Evolutionary conservation across 2,329 filamentous ascomycete species (phyloP), one percentile per base, ranked within the genome.

Genomic region (Fusarium aywerte): DNA sequence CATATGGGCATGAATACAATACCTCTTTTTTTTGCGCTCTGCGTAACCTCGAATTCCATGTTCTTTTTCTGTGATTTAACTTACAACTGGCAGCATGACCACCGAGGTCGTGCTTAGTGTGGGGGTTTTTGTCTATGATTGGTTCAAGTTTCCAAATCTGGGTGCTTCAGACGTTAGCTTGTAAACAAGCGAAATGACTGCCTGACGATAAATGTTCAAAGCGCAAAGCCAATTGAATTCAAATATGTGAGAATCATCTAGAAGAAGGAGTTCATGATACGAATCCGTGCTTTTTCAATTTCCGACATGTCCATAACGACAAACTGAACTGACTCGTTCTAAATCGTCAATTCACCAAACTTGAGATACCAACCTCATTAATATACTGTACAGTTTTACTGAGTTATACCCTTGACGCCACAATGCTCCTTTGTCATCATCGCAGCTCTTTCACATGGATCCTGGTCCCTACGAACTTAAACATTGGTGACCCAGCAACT

Each of bases 1-100:
- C 45, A 61, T 51, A 48, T 56, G 69, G 51, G 69, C 69, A 69
- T 60, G 58, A 73, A 73, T 73, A 73, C 64, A 72, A 69, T 64
- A 71, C 65, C 67, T 62, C 65, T 65, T 67, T 67, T 69, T 63
- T 39, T 51, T 52, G 60, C 69, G 47, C 58, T 58, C 43, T 53
- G 62, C 47, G 39, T 67, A 51, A 50, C 47, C 64, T 65, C 10
- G 25, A 27, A 48, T 25, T 25, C n/a, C 32, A 33, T 13, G 35
- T 25, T 27, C 25, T 50, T 27, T 23, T 35, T 38, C 8, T n/a
- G 31, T 48, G 31, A 48, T 35, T 29, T 42, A n/a, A 42, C 43
- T 32, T 54, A 25, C 48, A 44, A 8, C 9, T 38, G 18, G 25
- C n/a, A 32, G 20, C 44, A 36, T 4, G 20, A 21, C 47, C 56